Evolutionary conservation across 495 filamentous ascomycete species (phyloP).

Genomic region (Apodospora peruviana): DNA sequence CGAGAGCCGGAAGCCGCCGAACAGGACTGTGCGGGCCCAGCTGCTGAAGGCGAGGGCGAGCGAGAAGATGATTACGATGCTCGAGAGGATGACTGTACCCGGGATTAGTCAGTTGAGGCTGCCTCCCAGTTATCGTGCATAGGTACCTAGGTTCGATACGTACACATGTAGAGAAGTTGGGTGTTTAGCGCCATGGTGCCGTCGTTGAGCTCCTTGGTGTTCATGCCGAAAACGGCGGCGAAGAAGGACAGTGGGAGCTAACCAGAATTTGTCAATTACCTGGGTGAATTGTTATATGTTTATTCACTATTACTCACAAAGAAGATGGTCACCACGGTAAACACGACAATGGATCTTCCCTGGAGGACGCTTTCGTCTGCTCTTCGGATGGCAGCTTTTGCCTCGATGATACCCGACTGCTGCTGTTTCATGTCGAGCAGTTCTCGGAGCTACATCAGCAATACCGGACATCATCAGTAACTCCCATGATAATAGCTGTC

Average conservation of each 20-base stretch:
- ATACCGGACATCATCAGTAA: slow-evolving; percentile 1
- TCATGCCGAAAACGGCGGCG: slow-evolving; percentile 39
- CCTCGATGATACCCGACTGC: slow-evolving; percentile 58
- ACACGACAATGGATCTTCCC: slow-evolving; percentile 57
- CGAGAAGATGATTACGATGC: slow-evolving; percentile 12
- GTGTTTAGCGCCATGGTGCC: slow-evolving; percentile 15
- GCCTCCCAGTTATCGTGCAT: too few species aligned
- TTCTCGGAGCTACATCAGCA: slow-evolving; percentile 31
- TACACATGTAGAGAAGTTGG: slow-evolving; percentile 34
- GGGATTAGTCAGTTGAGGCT: background rate
- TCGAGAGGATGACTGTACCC: slow-evolving; percentile 14
- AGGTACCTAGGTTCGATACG: too few species aligned
- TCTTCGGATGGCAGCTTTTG: slow-evolving; percentile 51
- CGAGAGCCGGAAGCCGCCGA: slow-evolving; percentile 8
- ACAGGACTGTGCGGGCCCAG: slow-evolving; percentile 12
- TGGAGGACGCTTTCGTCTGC: slow-evolving; percentile 55
- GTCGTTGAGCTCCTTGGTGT: slow-evolving; percentile 25
- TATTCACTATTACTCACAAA: slow-evolving; percentile 29
- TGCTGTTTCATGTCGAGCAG: slow-evolving; percentile 60
- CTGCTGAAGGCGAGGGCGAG: slow-evolving; percentile 19
- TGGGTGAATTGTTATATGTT: background rate
- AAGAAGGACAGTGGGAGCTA: slow-evolving; percentile 37
- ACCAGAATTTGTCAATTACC: background rate
- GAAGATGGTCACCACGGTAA: slow-evolving; percentile 61
- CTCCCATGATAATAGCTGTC: too few species aligned